Conservation (phyloP, 1,139 yeast species). For the Nadsonia commutata region DNA sequence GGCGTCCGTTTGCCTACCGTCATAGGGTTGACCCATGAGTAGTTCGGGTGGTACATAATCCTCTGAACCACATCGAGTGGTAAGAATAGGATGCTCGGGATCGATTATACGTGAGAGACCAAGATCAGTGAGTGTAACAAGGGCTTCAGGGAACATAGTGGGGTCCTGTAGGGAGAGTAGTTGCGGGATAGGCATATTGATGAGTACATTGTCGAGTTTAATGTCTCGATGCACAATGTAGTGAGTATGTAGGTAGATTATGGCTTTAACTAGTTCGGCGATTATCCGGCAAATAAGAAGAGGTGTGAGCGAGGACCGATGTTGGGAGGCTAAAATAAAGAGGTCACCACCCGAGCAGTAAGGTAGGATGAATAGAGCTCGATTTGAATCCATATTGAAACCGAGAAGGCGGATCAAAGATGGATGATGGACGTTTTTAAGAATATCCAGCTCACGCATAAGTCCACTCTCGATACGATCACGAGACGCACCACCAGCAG, state of each 20-base stretch:
- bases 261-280: constrained; percentile 53
- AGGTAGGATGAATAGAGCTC: constrained; percentile 47
- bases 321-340: constrained; percentile 42
- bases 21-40: constrained; percentile 76
- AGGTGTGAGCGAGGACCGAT: constrained; percentile 28
- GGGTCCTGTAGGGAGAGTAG: constrained; percentile 17
- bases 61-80: constrained; percentile 89
- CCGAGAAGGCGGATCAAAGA: constrained; percentile 30
- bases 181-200: constrained; percentile 28
- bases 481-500: constrained; percentile 22
- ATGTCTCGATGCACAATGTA: constrained; percentile 75
- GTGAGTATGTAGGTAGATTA: constrained; percentile 54
- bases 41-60: constrained; percentile 93
- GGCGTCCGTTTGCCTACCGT: constrained; percentile 77
- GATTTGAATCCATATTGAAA: constrained; percentile 19
- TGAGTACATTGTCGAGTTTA: constrained; percentile 65
- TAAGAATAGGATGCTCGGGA: constrained; percentile 42
- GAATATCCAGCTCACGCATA: constrained; percentile 57
- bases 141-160: constrained; percentile 19
- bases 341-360: constrained; percentile 78
- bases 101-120: constrained; percentile 67
- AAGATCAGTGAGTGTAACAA: constrained; percentile 68
- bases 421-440: constrained; percentile 29
- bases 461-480: constrained; percentile 53
- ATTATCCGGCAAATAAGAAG: constrained; percentile 43